phyloP scores from a whole-genome alignment of 371 early-diverging fungal genomes.

The Amoeboaphelidium occidentale region DNA sequence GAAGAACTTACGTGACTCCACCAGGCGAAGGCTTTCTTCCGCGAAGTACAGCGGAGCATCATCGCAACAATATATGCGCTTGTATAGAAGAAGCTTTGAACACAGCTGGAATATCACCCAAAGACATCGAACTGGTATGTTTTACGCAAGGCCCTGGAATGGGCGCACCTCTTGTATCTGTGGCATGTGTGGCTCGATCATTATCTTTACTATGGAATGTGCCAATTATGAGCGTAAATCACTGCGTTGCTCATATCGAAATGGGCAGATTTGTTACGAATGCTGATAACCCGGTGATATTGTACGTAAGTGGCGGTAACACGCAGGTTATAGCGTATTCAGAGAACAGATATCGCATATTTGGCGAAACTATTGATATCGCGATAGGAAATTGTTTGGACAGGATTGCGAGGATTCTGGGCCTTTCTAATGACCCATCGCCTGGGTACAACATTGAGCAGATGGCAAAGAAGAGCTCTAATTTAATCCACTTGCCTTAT shows the following conservation, averaged over 20 bases:
- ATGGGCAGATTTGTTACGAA: conserved; percentile 98
- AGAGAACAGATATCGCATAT: conserved; percentile 69
- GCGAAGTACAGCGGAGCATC: conserved; percentile 88
- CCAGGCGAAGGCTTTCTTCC: conserved; percentile 96
- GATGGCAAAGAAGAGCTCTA: conserved; percentile 43
- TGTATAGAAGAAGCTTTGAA: conserved; percentile 56
- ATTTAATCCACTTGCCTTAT: conserved; percentile 51
- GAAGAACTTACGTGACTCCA: conserved; percentile 92
- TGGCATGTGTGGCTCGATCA: conserved; percentile 87
- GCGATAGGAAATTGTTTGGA: conserved; percentile 98
- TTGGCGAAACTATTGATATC: conserved; percentile 98
- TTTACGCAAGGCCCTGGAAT: conserved; percentile 99
- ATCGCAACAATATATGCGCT: conserved; percentile 49
- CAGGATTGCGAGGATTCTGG: conserved; percentile 83
- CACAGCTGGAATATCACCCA: conserved; percentile 39
- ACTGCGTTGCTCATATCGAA: conserved; percentile 99
- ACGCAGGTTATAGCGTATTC: conserved; percentile 98
- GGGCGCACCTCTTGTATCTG: conserved; percentile 82
- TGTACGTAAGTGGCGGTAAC: conserved; percentile 99
- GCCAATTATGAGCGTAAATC: conserved; percentile 95
- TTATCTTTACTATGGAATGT: conserved; percentile 70
- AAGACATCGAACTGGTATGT: conserved; percentile 77
- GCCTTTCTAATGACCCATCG: conserved; percentile 85
- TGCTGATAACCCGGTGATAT: conserved; percentile 85
- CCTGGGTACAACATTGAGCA: conserved; percentile 98